phyloP scores from a whole-genome alignment of 2,329 filamentous ascomycete species.

The Neofusicoccum laricinum region DNA sequence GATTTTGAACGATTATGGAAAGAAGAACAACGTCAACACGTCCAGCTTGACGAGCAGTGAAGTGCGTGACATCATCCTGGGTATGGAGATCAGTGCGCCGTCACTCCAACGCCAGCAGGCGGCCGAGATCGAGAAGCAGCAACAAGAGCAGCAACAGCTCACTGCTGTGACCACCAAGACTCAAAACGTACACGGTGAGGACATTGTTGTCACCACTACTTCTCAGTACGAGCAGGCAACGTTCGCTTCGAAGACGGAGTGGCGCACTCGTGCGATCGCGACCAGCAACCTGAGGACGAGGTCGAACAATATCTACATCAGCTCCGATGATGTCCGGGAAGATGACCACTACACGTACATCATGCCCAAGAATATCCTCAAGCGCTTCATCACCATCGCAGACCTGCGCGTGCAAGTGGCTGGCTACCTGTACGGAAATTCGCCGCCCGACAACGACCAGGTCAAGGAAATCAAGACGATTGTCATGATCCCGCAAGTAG shows the following conservation, averaged over 20 bases:
- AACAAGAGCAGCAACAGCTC: slow-evolving; percentile 92
- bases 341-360: slow-evolving; percentile 91
- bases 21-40: slow-evolving; percentile 99
- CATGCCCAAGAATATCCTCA: slow-evolving; percentile 98
- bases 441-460: slow-evolving; percentile 89
- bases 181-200: slow-evolving; percentile 93
- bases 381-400: slow-evolving; percentile 96
- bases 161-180: slow-evolving; percentile 98
- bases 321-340: slow-evolving; percentile 86
- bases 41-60: slow-evolving; percentile 95
- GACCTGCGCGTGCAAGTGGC: slow-evolving; percentile 96
- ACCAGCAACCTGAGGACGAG: slow-evolving; percentile 92
- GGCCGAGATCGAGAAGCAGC: slow-evolving; percentile 97
- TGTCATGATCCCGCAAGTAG: slow-evolving; percentile 96
- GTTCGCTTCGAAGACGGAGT: slow-evolving; percentile 98
- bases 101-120: slow-evolving; percentile 98
- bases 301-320: slow-evolving; percentile 98
- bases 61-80: slow-evolving; percentile 95
- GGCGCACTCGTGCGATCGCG: slow-evolving; percentile 94
- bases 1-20: slow-evolving; percentile 97
- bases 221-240: slow-evolving; percentile 97
- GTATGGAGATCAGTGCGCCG: slow-evolving; percentile 98
- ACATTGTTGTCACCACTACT: slow-evolving; percentile 97
- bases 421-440: slow-evolving; percentile 90
- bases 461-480: slow-evolving; percentile 97